Evolutionary conservation across 2,329 filamentous ascomycete species (phyloP).

Genomic region (Pseudohalonectria lignicola): DNA sequence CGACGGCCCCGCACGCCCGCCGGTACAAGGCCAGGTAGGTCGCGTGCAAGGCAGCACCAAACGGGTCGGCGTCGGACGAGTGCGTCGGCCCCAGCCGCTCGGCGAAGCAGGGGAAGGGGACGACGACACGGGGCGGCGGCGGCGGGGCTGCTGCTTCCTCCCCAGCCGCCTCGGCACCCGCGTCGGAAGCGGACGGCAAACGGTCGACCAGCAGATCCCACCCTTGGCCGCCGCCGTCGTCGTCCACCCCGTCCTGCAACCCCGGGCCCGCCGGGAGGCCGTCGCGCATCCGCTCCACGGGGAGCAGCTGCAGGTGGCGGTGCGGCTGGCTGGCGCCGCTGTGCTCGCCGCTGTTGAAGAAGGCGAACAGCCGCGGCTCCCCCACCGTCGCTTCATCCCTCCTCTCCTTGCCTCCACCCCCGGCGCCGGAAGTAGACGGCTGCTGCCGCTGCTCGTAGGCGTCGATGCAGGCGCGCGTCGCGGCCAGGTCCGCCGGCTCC

Average conservation of each 20-base stretch:
- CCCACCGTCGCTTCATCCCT: background rate
- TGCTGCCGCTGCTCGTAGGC: slow-evolving; percentile 35
- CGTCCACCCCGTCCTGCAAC: slow-evolving; percentile 1
- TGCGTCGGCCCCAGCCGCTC: background rate
- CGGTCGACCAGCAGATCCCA: slow-evolving; percentile 40
- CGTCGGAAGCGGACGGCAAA: slow-evolving; percentile 2
- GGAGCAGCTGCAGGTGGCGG: slow-evolving; percentile 61
- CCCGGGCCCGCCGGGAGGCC: slow-evolving; percentile 24
- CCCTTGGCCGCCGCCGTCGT: slow-evolving; percentile 7
- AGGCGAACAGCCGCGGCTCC: slow-evolving; percentile 41
- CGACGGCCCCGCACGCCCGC: slow-evolving; percentile 27
- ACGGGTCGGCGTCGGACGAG: background rate
- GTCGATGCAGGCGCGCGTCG: slow-evolving; percentile 49
- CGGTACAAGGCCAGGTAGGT: slow-evolving; percentile 38
- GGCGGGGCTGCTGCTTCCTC: background rate
- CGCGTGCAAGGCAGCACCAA: slow-evolving; percentile 21
- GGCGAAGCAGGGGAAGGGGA: slow-evolving; percentile 4
- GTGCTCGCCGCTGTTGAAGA: slow-evolving; percentile 59
- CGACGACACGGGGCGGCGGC: too few relatives aligned
- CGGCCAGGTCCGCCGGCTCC: slow-evolving; percentile 47
- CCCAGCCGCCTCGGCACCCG: background rate
- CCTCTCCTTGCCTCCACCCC: slow-evolving; percentile 6
- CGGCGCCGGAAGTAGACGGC: too few relatives aligned
- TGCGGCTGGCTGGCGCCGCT: slow-evolving; percentile 65
- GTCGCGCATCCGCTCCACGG: slow-evolving; percentile 50